These are phyloP conservation scores for Aureobasidium sp. DNA, from an alignment of 2,329 filamentous ascomycete genomes.

Conservation along the genomic window DNA sequence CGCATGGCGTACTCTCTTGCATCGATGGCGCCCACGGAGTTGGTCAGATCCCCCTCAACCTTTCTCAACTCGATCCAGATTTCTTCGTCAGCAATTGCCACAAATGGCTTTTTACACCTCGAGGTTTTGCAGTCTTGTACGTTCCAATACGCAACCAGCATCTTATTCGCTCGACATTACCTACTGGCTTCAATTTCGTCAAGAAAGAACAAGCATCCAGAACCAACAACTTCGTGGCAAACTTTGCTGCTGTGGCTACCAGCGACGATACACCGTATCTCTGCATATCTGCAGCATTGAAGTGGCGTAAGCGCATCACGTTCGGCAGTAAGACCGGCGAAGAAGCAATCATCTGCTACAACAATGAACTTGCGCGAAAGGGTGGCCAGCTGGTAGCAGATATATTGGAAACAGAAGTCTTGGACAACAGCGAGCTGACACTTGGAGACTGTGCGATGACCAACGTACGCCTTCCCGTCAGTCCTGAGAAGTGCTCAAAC, in stretches of 20 bases:
- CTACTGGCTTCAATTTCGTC: slow-evolving; percentile 62
- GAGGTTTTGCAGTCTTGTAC: slow-evolving; percentile 74
- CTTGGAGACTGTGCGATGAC: slow-evolving; percentile 53
- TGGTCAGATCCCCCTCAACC: slow-evolving; percentile 68
- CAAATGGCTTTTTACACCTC: slow-evolving; percentile 81
- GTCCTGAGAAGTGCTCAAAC: slow-evolving; percentile 27
- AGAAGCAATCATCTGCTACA: slow-evolving; percentile 58
- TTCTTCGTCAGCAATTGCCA: slow-evolving; percentile 85
- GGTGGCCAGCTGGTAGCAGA: slow-evolving; percentile 56
- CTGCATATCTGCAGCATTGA: slow-evolving; percentile 64
- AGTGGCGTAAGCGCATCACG: slow-evolving; percentile 44
- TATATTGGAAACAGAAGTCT: slow-evolving; percentile 60
- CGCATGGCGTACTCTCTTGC: slow-evolving; percentile 61
- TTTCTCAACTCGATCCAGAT: slow-evolving; percentile 63
- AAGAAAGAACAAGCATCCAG: background rate
- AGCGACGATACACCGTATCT: slow-evolving; percentile 65
- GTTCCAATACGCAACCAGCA: slow-evolving; percentile 70
- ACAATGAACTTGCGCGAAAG: slow-evolving; percentile 53
- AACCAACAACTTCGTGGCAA: slow-evolving; percentile 40
- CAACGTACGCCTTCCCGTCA: slow-evolving; percentile 67
- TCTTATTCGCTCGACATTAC: slow-evolving; percentile 65
- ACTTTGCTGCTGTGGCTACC: slow-evolving; percentile 14
- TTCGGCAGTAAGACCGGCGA: slow-evolving; percentile 49
- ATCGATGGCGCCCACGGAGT: slow-evolving; percentile 85
- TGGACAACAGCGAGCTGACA: slow-evolving; percentile 54